Evolutionary conservation across 305 asterid species (phyloP), one percentile per base, ranked within the genome.

Genomic region (Plantago lanceolata): DNA sequence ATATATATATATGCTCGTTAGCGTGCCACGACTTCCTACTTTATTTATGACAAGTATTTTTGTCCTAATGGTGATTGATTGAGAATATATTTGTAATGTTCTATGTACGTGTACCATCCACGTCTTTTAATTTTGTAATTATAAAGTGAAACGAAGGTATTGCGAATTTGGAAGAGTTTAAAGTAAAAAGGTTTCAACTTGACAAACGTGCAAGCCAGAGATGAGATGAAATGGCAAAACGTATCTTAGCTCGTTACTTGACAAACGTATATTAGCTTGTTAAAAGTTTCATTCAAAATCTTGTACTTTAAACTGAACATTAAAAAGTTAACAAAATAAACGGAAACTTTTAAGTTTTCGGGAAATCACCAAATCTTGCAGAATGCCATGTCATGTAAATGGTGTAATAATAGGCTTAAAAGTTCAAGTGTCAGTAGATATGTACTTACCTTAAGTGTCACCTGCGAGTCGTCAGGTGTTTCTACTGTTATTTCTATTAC

Each of bases 391-490:
- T 19, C 57, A 52, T 52, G 58, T 26, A 35, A 15, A 35, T 37
- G n/a, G 17, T 19, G 18, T 3, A 33, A 12, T 33, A 7, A 16
- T 8, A 37, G 12, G 47, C 12, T 40, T 3, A 0, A 12, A 40
- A 40, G 47, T 35, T 24, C n/a, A 24, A 35, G 43, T 40, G 47
- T 40, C 16, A 40, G 47, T 40, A 40, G 47, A 40, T 40, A 11
- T 35, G 8, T 52, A 60, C 76, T 61, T 76, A 86, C 94, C 94
- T 86, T 86, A n/a, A 86, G 81, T 19, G 78, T 83, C 61, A 87
- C 90, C 57, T 83, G 90, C 20, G 90, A 72, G 61, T 87, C 95
- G 7, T 77, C 82, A 0, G 87, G 85, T 57, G 81, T 81, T 63
- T 78, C 90, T 8, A 85, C 85, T 0, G 81, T 79, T 70, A 78